These are phyloP conservation scores for Beauveria medogensis DNA, from an alignment of 2,329 filamentous ascomycete genomes.

Conservation along the genomic window DNA sequence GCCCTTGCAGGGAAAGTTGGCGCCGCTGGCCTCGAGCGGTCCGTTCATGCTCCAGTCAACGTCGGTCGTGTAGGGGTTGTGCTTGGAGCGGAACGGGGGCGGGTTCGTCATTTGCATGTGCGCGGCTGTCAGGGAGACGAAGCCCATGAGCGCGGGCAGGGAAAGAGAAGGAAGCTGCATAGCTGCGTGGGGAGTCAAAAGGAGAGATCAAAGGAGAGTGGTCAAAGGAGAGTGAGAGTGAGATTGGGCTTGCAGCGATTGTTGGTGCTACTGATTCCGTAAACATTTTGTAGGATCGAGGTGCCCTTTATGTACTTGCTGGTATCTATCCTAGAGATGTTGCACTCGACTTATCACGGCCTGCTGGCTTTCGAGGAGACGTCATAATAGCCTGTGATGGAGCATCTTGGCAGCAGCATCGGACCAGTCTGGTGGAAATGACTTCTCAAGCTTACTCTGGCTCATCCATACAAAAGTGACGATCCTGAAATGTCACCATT, in stretches of 20 bases:
- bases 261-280: not conserved
- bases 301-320: not conserved
- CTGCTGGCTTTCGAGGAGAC: not conserved
- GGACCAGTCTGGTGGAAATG: not conserved
- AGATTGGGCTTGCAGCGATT: not conserved
- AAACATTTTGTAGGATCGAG: not conserved
- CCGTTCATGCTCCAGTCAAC: slow-evolving; percentile 64
- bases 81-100: slow-evolving; percentile 41
- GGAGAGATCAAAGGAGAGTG: too few relatives aligned
- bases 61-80: slow-evolving; percentile 37
- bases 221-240: not conserved
- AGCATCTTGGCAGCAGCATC: not conserved
- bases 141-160: slow-evolving; percentile 26
- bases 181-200: not conserved
- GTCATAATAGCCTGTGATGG: not conserved
- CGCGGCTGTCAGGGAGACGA: slow-evolving; percentile 30
- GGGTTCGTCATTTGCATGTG: slow-evolving; percentile 47
- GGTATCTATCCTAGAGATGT: not conserved
- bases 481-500: not conserved
- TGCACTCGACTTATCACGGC: not conserved
- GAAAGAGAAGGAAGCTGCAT: slow-evolving; percentile 27
- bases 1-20: slow-evolving; percentile 69
- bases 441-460: not conserved
- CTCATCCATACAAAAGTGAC: not conserved
- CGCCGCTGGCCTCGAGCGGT: slow-evolving; percentile 51